These are phyloP conservation scores for Globisporangium abappressorium DNA, from an alignment of 352 stramenopile species.

Conservation along the genomic window DNA sequence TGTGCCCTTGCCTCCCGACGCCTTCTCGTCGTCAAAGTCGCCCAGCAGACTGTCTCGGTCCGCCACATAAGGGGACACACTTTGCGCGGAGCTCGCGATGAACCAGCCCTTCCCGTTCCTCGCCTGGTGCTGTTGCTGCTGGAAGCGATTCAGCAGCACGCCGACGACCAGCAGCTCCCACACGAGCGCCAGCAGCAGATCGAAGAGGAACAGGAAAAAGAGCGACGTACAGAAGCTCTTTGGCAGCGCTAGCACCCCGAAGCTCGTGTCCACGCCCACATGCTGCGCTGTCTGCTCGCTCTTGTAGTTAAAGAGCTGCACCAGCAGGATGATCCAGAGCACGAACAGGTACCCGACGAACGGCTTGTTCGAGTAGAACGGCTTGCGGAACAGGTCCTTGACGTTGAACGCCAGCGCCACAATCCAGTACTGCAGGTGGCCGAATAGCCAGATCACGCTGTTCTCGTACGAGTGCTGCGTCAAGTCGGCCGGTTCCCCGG, in stretches of 20 bases:
- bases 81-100: conserved; percentile 15
- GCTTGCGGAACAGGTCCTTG: conserved; percentile 56
- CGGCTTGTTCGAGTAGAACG: conserved; percentile 47
- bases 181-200: conserved; percentile 44
- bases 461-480: conserved; percentile 78
- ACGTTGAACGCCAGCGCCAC: conserved; percentile 66
- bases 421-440: conserved; percentile 77
- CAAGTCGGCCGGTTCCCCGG: conserved; percentile 44
- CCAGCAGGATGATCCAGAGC: conserved; percentile 49
- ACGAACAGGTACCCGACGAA: conserved; percentile 54
- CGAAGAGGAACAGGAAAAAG: conserved; percentile 69
- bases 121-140: conserved; percentile 33
- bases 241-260: conserved; percentile 52
- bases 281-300: conserved; percentile 41
- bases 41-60: conserved; percentile 52
- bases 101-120: conserved; percentile 17
- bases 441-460: conserved; percentile 75
- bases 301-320: conserved; percentile 70
- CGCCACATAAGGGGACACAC: conserved; percentile 43
- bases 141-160: conserved; percentile 45
- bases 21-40: conserved; percentile 9
- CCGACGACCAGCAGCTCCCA: conserved; percentile 66
- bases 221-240: conserved; percentile 54
- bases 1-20: conserved; percentile 10
- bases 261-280: conserved; percentile 55